A percentile compares a stretch with the other conserved stretches of the same genome.
Evolutionary conservation across 2,329 filamentous ascomycete species (phyloP).

Genomic region (Hypoxylon sp.): DNA sequence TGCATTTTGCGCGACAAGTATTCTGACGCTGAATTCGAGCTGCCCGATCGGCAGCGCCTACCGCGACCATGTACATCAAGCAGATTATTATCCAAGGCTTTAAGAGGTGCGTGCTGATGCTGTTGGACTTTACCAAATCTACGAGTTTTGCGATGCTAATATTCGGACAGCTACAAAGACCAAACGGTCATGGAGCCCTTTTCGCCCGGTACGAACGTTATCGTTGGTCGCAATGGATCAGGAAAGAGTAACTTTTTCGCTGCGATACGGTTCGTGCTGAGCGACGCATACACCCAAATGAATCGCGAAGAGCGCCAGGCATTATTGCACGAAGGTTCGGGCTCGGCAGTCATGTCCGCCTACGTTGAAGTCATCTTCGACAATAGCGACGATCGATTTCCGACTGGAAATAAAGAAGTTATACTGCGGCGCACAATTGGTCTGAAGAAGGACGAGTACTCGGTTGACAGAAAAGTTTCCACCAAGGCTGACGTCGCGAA

Average conservation of each 20-base stretch:
- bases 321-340: conserved; percentile 96
- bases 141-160: conserved; percentile 42
- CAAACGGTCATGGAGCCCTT: conserved; percentile 99
- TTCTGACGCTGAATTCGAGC: conserved; percentile 47
- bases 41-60: conserved; percentile 53
- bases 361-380: conserved; percentile 99
- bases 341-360: conserved; percentile 98
- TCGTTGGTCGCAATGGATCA: conserved; percentile 98
- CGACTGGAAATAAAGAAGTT: conserved; percentile 90
- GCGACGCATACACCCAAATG: conserved; percentile 97
- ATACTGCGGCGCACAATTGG: conserved; percentile 94
- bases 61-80: conserved; percentile 90
- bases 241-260: conserved; percentile 99
- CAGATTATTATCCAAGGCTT: conserved; percentile 99
- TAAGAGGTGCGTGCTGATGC: conserved; percentile 78
- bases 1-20: conserved; percentile 43
- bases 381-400: conserved; percentile 95
- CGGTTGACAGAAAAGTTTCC: conserved; percentile 94
- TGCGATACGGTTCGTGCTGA: conserved; percentile 96
- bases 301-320: conserved; percentile 95
- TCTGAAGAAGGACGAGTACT: conserved; percentile 98
- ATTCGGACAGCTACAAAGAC: conserved; percentile 87
- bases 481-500: conserved; percentile 96
- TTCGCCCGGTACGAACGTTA: conserved; percentile 96
- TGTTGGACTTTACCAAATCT: conserved; percentile 38